Conservation (phyloP, 257 asterid species). For the Przewalskia tangutica region DNA sequence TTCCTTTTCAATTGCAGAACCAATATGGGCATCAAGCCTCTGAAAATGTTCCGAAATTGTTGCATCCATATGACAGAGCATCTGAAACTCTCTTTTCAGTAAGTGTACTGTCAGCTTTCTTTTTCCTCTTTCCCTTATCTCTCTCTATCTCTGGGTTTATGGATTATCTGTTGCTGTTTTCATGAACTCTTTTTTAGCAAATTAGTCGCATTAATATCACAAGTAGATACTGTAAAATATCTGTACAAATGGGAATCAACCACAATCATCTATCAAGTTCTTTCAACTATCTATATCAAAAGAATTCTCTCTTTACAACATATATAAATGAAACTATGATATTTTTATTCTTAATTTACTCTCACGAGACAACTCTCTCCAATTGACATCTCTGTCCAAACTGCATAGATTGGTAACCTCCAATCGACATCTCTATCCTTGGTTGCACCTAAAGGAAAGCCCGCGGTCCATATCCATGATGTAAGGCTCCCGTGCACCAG, state of each 20-base stretch:
- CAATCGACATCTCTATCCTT: neutral
- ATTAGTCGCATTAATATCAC: neutral
- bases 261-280: neutral
- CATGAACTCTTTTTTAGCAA: neutral
- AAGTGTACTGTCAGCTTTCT: slow-evolving; percentile 18
- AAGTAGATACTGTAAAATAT: neutral
- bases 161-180: neutral
- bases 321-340: neutral
- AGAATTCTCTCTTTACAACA: neutral
- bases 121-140: neutral
- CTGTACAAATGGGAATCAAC: neutral
- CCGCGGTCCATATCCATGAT: neutral
- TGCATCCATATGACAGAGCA: slow-evolving; percentile 87
- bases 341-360: neutral
- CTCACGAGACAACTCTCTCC: neutral
- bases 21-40: slow-evolving; percentile 39
- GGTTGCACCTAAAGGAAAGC: neutral
- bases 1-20: slow-evolving; percentile 34
- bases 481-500: neutral
- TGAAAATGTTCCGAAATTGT: slow-evolving; percentile 46
- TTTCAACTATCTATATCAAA: neutral
- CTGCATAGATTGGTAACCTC: neutral
- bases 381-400: neutral
- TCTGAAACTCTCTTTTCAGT: slow-evolving; percentile 89
- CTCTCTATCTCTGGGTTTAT: neutral